Evolutionary conservation across 257 asterid genomes (phyloP).

Genomic region (Solanum raphanifolium): DNA sequence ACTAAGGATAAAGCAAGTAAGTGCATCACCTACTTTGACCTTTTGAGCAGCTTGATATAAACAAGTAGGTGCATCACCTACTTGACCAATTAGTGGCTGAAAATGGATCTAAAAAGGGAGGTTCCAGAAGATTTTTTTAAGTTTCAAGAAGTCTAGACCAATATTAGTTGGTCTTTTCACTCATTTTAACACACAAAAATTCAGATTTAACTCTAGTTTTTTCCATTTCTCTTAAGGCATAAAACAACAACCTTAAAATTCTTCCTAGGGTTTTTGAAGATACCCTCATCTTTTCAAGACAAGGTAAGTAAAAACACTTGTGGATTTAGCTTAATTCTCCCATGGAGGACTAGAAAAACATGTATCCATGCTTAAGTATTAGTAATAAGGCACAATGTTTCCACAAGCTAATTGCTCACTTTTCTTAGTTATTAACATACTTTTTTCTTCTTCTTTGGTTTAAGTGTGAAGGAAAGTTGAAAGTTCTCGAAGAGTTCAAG

Average conservation of each 20-base stretch:
- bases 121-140: too few species aligned
- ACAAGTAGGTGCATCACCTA: too few species aligned
- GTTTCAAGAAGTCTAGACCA: too few species aligned
- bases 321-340: neutral
- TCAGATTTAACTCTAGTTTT: neutral
- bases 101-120: too few species aligned
- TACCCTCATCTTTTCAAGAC: neutral
- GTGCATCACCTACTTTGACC: neutral
- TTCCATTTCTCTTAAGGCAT: neutral
- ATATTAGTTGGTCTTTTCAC: too few species aligned
- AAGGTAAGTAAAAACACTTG: neutral
- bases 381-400: neutral
- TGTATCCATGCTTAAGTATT: neutral
- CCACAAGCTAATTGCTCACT: neutral
- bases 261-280: neutral
- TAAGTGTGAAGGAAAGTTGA: too few species aligned
- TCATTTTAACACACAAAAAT: too few species aligned
- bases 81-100: too few species aligned
- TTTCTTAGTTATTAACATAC: neutral
- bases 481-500: neutral
- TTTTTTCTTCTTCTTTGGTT: too few species aligned
- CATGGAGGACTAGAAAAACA: neutral
- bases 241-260: neutral
- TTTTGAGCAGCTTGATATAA: too few species aligned
- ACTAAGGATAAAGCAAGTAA: neutral